A percentile compares a stretch with the other conserved stretches of the same genome.
Conservation (phyloP, 2,329 filamentous ascomycete genomes). For the Ciborinia camelliae region DNA sequence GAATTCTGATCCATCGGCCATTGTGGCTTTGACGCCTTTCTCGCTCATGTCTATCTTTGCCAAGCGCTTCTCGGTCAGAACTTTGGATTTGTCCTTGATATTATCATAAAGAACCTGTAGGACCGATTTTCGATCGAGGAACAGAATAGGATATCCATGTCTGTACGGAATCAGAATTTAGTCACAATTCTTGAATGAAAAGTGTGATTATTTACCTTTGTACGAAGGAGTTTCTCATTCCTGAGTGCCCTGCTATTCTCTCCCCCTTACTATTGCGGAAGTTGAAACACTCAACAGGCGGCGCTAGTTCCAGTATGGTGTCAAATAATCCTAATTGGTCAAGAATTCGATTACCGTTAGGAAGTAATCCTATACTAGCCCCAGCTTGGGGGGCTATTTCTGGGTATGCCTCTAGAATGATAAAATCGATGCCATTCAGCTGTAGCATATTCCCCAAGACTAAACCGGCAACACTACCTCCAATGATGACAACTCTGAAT, state of each 20-base stretch:
- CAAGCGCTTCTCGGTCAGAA: conserved; percentile 17
- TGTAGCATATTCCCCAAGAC: conserved; percentile 47
- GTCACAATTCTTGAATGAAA: neutral
- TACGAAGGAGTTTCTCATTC: neutral
- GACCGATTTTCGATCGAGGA: conserved; percentile 40
- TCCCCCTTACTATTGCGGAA: conserved; percentile 5
- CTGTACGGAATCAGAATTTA: conserved; percentile 1
- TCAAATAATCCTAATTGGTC: conserved; percentile 47
- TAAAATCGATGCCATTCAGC: conserved; percentile 45
- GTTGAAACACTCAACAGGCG: conserved; percentile 10
- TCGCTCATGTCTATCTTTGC: conserved; percentile 12
- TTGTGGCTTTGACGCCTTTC: conserved; percentile 13
- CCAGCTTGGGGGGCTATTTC: conserved; percentile 47
- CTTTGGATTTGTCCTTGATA: conserved; percentile 19
- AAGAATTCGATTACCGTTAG: conserved; percentile 45
- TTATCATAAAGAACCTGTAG: conserved; percentile 38
- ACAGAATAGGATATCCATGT: conserved; percentile 21
- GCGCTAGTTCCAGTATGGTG: conserved; percentile 5
- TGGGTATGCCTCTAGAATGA: conserved; percentile 45
- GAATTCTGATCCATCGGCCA: conserved; percentile 14
- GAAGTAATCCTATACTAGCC: conserved; percentile 46
- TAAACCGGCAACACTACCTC: conserved; percentile 49
- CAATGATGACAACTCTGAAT: conserved; percentile 45
- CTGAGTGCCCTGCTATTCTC: conserved; percentile 3
- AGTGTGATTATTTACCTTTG: conserved; percentile 5